These are phyloP conservation scores for Boechera retrofracta DNA, from an alignment of 345 rosid genomes.

Conservation along the genomic window DNA sequence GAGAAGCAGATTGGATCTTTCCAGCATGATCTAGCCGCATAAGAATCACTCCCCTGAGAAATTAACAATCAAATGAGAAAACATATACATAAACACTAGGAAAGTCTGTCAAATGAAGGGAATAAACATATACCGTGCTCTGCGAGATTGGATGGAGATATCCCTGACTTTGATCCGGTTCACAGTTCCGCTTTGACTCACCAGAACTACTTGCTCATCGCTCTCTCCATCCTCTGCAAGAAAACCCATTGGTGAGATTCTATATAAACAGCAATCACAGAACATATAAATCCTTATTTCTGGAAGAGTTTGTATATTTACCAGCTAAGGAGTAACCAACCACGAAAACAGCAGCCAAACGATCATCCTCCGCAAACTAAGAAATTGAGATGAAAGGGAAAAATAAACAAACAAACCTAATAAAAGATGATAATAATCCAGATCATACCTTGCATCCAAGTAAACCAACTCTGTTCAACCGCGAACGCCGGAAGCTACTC, in stretches of 20 bases:
- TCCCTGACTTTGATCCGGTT: constrained; percentile 92
- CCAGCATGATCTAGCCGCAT: constrained; percentile 92
- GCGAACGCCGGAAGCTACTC: constrained; percentile 64
- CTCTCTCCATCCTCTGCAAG: constrained; percentile 83
- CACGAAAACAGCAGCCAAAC: constrained; percentile 80
- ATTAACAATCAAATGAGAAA: constrained; percentile 17
- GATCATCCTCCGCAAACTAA: constrained; percentile 80
- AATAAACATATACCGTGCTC: constrained; percentile 62
- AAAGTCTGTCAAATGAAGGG: neutral
- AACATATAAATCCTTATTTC: neutral
- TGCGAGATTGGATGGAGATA: constrained; percentile 88
- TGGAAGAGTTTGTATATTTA: constrained; percentile 36
- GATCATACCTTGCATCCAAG: constrained; percentile 76
- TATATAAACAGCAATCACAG: constrained; percentile 13
- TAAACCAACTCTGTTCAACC: constrained; percentile 81
- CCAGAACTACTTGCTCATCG: constrained; percentile 91
- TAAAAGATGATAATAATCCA: constrained; percentile 13
- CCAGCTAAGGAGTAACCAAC: constrained; percentile 92
- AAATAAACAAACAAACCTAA: constrained; percentile 8
- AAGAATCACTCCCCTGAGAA: constrained; percentile 83
- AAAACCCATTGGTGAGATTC: constrained; percentile 1
- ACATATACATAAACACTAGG: neutral
- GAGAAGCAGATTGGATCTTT: constrained; percentile 89
- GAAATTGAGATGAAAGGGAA: constrained; percentile 16
- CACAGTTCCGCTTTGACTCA: constrained; percentile 92